Percentiles rank a stretch among this genome's conserved stretches.
Evolutionary conservation across 2,329 filamentous ascomycete genomes (phyloP).

Genomic region (Hortaea sp.): DNA sequence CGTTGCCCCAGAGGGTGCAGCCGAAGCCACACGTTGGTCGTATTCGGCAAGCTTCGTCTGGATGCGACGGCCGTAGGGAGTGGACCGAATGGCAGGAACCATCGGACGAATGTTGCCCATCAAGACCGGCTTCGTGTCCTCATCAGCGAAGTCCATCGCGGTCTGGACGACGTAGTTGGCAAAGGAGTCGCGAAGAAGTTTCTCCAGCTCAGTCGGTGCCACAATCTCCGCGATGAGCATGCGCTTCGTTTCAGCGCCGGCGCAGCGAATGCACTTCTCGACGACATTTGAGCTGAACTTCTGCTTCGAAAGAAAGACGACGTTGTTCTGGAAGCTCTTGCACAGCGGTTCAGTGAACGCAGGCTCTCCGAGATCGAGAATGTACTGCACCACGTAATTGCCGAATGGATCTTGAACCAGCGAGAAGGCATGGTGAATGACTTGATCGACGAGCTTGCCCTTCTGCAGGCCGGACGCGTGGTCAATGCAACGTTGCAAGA

Average conservation of each 20-base stretch:
- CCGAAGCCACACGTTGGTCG: constrained; percentile 34
- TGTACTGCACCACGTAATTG: constrained; percentile 98
- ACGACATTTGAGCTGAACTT: constrained; percentile 99
- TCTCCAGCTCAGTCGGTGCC: constrained; percentile 65
- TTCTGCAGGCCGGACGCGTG: constrained; percentile 89
- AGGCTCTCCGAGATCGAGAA: constrained; percentile 80
- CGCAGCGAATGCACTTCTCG: constrained; percentile 81
- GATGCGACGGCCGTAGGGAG: constrained; percentile 89
- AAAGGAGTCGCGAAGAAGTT: constrained; percentile 80
- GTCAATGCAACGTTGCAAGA: constrained; percentile 95
- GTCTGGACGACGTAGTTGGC: constrained; percentile 99
- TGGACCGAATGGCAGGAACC: constrained; percentile 73
- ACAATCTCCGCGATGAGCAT: constrained; percentile 79
- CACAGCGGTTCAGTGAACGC: constrained; percentile 85
- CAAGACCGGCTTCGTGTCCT: constrained; percentile 60
- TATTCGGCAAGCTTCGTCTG: constrained; percentile 68
- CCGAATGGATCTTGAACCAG: constrained; percentile 95
- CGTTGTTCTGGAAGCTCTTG: constrained; percentile 64
- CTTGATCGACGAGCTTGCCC: constrained; percentile 71
- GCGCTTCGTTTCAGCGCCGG: constrained; percentile 62
- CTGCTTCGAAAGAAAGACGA: constrained; percentile 70
- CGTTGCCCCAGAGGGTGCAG: constrained; percentile 3
- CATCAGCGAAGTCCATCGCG: constrained; percentile 74
- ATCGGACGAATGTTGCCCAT: constrained; percentile 80
- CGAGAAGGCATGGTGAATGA: constrained; percentile 77